Percentiles rank a stretch among this genome's conserved stretches.
phyloP scores from a whole-genome alignment of 2,329 filamentous ascomycete genomes.

The Epichloe brachyelytri region DNA sequence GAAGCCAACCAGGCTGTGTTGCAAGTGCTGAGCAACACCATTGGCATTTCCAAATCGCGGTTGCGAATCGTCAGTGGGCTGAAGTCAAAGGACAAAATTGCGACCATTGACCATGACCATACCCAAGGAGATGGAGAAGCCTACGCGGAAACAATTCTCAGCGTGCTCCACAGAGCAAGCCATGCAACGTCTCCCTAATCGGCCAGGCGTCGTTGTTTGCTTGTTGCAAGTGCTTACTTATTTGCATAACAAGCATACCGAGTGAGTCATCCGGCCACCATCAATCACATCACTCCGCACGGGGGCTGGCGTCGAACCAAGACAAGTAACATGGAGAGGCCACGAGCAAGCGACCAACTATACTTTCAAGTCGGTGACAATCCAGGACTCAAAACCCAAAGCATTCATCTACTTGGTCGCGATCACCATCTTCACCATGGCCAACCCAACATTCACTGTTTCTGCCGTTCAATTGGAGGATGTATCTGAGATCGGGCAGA shows the following conservation, averaged over 20 bases:
- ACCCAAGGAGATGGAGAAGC: constrained; percentile 15
- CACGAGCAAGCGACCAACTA: no score
- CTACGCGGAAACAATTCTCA: constrained; percentile 15
- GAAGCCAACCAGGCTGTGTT: constrained; percentile 57
- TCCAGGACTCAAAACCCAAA: no score
- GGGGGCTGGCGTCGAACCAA: no score
- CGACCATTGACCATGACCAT: constrained; percentile 27
- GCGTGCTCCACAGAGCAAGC: constrained; percentile 16
- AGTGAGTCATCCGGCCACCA: constrained; percentile 2
- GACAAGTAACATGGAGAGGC: no score
- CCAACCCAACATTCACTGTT: constrained; percentile 10
- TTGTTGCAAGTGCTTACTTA: no score
- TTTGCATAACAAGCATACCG: background rate
- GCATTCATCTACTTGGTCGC: no score
- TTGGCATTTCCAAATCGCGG: constrained; percentile 50
- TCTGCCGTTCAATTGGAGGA: constrained; percentile 14
- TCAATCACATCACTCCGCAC: background rate
- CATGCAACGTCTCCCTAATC: background rate
- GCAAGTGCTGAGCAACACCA: constrained; percentile 44
- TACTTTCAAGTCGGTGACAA: no score
- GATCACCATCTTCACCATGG: constrained; percentile 6
- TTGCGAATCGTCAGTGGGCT: constrained; percentile 48
- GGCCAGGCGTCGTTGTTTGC: no score
- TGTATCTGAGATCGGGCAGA: constrained; percentile 16
- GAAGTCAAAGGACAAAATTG: constrained; percentile 52